Conservation (phyloP, 2,329 filamentous ascomycete species). For the Penicillium sp. region DNA sequence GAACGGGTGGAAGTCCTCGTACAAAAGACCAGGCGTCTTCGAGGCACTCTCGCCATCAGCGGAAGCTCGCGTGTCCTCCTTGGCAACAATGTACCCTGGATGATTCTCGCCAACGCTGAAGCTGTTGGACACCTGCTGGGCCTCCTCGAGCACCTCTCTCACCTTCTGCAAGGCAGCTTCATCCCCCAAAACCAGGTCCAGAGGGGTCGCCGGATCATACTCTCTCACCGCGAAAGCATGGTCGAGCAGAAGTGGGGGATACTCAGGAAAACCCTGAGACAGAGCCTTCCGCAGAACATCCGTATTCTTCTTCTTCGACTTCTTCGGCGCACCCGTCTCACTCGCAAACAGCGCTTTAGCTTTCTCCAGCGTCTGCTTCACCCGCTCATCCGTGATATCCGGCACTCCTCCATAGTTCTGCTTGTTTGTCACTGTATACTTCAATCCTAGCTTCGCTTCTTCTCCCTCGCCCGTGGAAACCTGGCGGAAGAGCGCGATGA, state of each 20-base stretch:
- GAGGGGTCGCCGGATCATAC: constrained; percentile 69
- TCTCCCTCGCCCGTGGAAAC: constrained; percentile 82
- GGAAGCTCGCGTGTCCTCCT: constrained; percentile 47
- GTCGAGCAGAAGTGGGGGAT: constrained; percentile 84
- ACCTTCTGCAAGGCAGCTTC: constrained; percentile 66
- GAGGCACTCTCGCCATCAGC: constrained; percentile 38
- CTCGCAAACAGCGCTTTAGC: constrained; percentile 51
- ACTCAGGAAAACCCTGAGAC: constrained; percentile 81
- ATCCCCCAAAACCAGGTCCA: constrained; percentile 69
- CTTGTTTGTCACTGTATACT: constrained; percentile 77
- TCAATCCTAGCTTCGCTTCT: constrained; percentile 74
- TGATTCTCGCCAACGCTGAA: constrained; percentile 67
- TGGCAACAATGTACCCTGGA: constrained; percentile 88
- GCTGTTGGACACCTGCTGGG: constrained; percentile 67
- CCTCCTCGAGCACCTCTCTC: constrained; percentile 68
- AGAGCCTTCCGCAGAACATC: constrained; percentile 78
- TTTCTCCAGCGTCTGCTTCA: constrained; percentile 68
- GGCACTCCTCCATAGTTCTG: constrained; percentile 82
- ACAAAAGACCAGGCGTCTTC: constrained; percentile 59
- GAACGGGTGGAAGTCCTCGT: constrained; percentile 96
- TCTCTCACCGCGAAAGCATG: constrained; percentile 72
- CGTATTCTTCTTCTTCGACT: constrained; percentile 72
- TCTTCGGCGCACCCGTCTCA: constrained; percentile 53
- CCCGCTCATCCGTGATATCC: constrained; percentile 69
- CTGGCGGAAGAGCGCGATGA: constrained; percentile 76